Base-by-base conservation (phyloP, 2,329 filamentous ascomycete species). In the Metarhizium album region DNA sequence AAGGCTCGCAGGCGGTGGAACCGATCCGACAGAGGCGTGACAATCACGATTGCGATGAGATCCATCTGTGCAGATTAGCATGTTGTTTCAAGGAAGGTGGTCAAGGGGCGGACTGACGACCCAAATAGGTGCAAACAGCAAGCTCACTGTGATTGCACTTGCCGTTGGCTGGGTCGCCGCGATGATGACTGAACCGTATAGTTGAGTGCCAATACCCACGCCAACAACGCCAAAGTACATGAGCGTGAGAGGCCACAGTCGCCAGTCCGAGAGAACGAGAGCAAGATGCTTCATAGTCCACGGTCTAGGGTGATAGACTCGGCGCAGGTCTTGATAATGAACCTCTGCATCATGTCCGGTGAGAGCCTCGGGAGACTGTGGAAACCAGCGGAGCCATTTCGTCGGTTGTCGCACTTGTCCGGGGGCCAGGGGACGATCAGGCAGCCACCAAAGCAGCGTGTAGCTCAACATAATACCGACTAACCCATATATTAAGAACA, bases 171-270 rank as follows among this genome's bases (percentile, higher is more conserved):
- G 82, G 61, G 93, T 93, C 9, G 82, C 80, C 16, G 79, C 76
- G 60, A 95, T 93, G 59, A 95, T 95, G 57, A 95, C 81, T 2
- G 84, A 91, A 31, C 86, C 87, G 62, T 95, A 95, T 45, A 87
- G 80, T 68, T 95, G 89, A 1, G 88, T 90, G 43, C 89, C 90
- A 55, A 95, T 95, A 8, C 90, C 90, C 3, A 95, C 90, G 22
- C 90, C 90, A 1, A 95, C 90, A 3, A 95, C 90, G 20, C 90
- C 90, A 69, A 95, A 95, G 69, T 95, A 95, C 90, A 95, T 95
- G 49, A 95, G 63, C 1, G 84, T 76, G 57, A 95, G 68, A 1
- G 90, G 90, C 86, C 88, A 95, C 18, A 95, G 74, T 2, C 89
- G 80, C 90, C 89, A 95, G 67, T 95, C 90, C 35, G 86, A 74